These are phyloP conservation scores for Solanum chiquidenum DNA, from an alignment of 257 asterid species.

Conservation along the genomic window DNA sequence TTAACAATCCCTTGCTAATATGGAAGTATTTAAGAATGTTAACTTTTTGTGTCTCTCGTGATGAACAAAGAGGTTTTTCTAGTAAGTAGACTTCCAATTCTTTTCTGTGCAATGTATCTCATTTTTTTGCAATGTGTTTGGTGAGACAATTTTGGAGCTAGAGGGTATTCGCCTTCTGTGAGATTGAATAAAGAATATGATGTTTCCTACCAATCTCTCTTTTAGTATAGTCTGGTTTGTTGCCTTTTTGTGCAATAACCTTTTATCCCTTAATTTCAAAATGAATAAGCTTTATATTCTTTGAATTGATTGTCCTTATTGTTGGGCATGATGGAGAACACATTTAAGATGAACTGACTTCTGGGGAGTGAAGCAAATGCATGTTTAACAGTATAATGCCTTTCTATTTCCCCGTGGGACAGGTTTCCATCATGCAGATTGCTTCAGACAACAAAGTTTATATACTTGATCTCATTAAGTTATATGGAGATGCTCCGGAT, in stretches of 20 bases:
- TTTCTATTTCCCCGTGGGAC: slow-evolving; percentile 4
- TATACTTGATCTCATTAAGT: slow-evolving; percentile 80
- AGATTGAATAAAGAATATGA: background rate
- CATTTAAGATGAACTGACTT: background rate
- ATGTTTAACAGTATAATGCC: background rate
- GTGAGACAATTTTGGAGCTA: background rate
- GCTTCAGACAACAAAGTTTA: slow-evolving; percentile 78
- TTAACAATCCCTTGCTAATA: background rate
- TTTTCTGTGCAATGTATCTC: background rate
- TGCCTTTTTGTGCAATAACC: background rate
- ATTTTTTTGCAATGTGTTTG: background rate
- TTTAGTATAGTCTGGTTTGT: background rate
- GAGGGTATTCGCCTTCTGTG: background rate
- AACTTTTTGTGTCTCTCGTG: background rate
- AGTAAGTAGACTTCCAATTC: background rate
- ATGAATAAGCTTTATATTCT: background rate
- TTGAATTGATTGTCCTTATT: background rate
- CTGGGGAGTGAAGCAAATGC: background rate
- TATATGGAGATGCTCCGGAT: slow-evolving; percentile 48
- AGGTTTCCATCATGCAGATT: slow-evolving; percentile 98
- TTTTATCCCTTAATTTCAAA: background rate
- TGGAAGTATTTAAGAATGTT: background rate
- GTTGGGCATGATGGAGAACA: background rate
- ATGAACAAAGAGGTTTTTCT: background rate
- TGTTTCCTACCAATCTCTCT: background rate